phyloP scores from a whole-genome alignment of 805 yeast species.

The Hyphopichia homilentoma region DNA sequence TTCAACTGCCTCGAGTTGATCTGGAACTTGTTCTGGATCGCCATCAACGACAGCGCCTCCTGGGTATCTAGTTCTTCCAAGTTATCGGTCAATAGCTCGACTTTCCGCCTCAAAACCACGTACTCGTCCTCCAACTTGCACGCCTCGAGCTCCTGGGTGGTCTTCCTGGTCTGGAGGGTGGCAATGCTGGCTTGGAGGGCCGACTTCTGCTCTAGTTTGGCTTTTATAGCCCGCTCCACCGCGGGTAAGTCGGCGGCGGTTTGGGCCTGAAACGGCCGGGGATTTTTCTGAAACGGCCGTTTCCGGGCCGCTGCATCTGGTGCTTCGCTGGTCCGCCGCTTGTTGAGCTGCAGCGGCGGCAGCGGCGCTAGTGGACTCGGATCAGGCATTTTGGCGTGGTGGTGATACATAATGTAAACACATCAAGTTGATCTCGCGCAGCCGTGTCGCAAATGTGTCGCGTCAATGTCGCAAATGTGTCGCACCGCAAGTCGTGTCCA shows the following conservation, averaged over 20 bases:
- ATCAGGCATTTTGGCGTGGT: no score
- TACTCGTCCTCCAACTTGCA: conserved; percentile 30
- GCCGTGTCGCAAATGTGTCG: no score
- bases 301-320: no score
- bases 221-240: background rate
- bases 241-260: background rate
- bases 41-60: conserved; percentile 19
- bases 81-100: conserved; percentile 30
- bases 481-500: no score
- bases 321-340: no score
- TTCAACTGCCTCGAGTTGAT: conserved; percentile 17
- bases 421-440: no score
- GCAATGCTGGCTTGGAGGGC: conserved; percentile 14
- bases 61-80: conserved; percentile 24
- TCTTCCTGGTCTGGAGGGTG: conserved; percentile 34
- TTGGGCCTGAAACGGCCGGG: no score
- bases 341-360: no score
- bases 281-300: no score
- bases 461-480: no score
- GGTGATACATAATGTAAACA: no score
- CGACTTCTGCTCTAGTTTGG: background rate
- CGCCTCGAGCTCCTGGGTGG: conserved; percentile 33
- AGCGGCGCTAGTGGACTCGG: no score
- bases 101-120: conserved; percentile 33
- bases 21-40: conserved; percentile 20